Base-by-base conservation (phyloP, 345 rosid species). In the Balakata baccata region DNA sequence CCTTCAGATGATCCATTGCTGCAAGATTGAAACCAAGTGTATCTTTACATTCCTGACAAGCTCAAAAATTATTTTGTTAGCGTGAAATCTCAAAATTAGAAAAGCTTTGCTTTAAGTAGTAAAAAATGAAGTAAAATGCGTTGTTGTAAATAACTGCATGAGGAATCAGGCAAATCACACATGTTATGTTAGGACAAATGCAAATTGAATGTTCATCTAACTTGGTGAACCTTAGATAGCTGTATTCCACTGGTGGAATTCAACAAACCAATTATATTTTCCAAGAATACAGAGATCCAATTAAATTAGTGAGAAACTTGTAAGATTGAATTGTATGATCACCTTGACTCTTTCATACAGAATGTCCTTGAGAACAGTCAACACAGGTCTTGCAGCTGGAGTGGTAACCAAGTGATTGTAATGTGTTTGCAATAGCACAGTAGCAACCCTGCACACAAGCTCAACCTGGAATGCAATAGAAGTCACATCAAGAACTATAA, bases 1-100 rank as follows among this genome's bases (percentile, higher is more conserved):
- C 98, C 94, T 86, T 90, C 16, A 93, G 80, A 88, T 96, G 99
- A 86, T 96, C 93, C 97, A 91, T 89, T 60, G 93, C 98, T 0
- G 99, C 97, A 77, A 96, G 90, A 75, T 93, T 96, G 83, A 89
- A 93, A 51, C 97, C 96, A 52, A 93, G 78, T 18, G 86, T 93
- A 81, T 93, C 99, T 77, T 91, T 96, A 84, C 85, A 84, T 79
- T 86, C 97, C 98, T 92, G 88, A 75, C 74, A 86, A 45, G 58
- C 11, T 51, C 68, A 69, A 39, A 22, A 1, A 13, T 49, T 37
- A 66, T 56, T 18, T 50, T 62, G 69, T 69, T 29, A 73, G 70
- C 34, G 43, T 54, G 14, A 34, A 39, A 50, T 12, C 66, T 41
- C 46, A 39, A 70, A 62, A 37, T 39, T 53, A 66, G 22, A 59